A percentile compares a stretch with the other conserved stretches of the same genome.
These are phyloP conservation scores for Kodamaea leandrae DNA, from an alignment of 805 yeast species.

Conservation along the genomic window DNA sequence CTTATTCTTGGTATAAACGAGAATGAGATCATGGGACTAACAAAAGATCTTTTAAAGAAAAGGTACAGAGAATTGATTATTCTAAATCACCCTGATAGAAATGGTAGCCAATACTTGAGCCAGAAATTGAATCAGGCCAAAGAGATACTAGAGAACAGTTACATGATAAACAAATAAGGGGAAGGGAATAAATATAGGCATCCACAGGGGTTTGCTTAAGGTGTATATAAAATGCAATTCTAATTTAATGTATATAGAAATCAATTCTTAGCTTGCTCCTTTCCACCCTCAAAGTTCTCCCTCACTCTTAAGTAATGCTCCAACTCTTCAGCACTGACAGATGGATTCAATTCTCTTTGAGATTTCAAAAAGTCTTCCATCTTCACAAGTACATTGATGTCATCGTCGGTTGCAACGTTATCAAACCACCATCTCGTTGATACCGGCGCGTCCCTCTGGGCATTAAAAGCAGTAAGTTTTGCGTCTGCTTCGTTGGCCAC, in stretches of 20 bases:
- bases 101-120: conserved; percentile 39
- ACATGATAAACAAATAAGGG: conserved; percentile 24
- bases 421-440: conserved; percentile 91
- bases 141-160: conserved; percentile 39
- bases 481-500: conserved; percentile 73
- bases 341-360: conserved; percentile 66
- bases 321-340: conserved; percentile 85
- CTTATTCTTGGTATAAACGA: conserved; percentile 41
- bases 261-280: conserved; percentile 28
- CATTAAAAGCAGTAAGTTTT: conserved; percentile 55
- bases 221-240: not conserved
- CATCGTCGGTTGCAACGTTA: conserved; percentile 64
- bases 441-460: conserved; percentile 40
- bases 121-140: conserved; percentile 46
- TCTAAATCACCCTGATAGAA: conserved; percentile 42
- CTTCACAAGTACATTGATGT: conserved; percentile 64
- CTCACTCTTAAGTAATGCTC: conserved; percentile 79
- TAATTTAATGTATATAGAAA: not conserved
- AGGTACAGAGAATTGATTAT: conserved; percentile 40
- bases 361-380: conserved; percentile 80
- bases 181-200: not conserved
- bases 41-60: conserved; percentile 25
- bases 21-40: conserved; percentile 30
- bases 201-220: no score
- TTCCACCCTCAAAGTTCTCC: conserved; percentile 74